Evolutionary conservation across 2,329 filamentous ascomycete species (phyloP).

Genomic region (Xylariaceae sp.): DNA sequence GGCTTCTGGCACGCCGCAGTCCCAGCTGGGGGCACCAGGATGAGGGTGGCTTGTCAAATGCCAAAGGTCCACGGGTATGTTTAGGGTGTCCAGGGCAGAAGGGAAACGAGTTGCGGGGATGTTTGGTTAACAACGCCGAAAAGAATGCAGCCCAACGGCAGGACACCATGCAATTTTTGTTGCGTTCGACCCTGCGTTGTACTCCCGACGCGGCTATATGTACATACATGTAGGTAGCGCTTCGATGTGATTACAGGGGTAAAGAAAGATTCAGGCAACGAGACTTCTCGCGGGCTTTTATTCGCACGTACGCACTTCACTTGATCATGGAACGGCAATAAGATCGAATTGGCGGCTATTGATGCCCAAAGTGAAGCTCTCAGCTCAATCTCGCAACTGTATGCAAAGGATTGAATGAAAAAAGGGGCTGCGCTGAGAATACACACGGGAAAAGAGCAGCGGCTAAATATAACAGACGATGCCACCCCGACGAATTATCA

Average conservation of each 20-base stretch:
- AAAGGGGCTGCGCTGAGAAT: conserved; percentile 2
- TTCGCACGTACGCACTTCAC: too few species aligned
- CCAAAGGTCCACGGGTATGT: too few species aligned
- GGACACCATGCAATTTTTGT: conserved; percentile 11
- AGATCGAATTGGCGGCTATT: too few species aligned
- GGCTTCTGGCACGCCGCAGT: too few species aligned
- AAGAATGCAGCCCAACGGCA: conserved; percentile 1
- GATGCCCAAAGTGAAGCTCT: too few species aligned
- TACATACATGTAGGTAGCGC: conserved; percentile 5
- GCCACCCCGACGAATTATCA: conserved; percentile 5
- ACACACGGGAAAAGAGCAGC: conserved; percentile 8
- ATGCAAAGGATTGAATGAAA: background rate
- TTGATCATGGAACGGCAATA: too few species aligned
- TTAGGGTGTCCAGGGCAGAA: too few species aligned
- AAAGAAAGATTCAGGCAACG: too few species aligned
- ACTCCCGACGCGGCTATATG: conserved; percentile 11
- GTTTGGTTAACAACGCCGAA: conserved; percentile 4
- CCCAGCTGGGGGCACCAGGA: too few species aligned
- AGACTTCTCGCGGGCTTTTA: too few species aligned
- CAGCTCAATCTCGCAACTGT: too few species aligned
- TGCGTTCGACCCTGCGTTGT: conserved; percentile 5
- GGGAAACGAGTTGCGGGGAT: conserved; percentile 9
- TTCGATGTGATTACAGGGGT: conserved; percentile 3
- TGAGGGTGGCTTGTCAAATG: too few species aligned
- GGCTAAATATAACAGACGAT: conserved; percentile 6